A percentile compares a stretch with the other conserved stretches of the same genome.
These are phyloP conservation scores for Chalciporus pseudorubinellus DNA, from an alignment of 768 basidiomycete genomes.

Conservation along the genomic window DNA sequence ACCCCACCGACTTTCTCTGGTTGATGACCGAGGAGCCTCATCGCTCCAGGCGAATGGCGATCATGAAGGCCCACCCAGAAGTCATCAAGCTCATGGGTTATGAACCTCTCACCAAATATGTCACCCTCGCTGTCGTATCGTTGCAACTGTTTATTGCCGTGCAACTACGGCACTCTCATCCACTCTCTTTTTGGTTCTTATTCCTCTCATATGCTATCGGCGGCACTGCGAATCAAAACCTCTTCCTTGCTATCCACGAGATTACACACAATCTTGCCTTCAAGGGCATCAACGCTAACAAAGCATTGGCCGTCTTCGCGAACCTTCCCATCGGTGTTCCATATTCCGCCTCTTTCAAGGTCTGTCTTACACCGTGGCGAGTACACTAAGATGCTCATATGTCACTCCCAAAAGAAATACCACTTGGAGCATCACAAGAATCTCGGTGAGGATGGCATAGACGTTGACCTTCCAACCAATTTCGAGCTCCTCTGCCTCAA, in stretches of 20 bases:
- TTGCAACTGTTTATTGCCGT: constrained; percentile 70
- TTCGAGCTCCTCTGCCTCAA: constrained; percentile 84
- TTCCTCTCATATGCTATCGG: constrained; percentile 81
- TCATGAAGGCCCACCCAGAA: constrained; percentile 94
- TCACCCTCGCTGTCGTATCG: constrained; percentile 79
- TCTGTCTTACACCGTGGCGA: constrained; percentile 24
- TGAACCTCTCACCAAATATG: constrained; percentile 87
- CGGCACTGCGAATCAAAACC: constrained; percentile 95
- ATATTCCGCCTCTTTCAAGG: constrained; percentile 95
- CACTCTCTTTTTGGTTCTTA: constrained; percentile 71
- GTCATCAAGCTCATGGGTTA: constrained; percentile 97
- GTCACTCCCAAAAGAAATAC: constrained; percentile 54
- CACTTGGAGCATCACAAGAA: constrained; percentile 97
- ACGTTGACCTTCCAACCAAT: constrained; percentile 89
- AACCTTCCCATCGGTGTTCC: constrained; percentile 95
- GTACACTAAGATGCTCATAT: constrained; percentile 2
- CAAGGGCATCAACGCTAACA: constrained; percentile 76
- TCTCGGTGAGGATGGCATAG: constrained; percentile 92
- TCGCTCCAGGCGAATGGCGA: constrained; percentile 78
- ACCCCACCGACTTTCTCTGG: constrained; percentile 91
- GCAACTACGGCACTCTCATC: constrained; percentile 62
- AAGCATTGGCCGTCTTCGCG: constrained; percentile 83
- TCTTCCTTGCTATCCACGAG: constrained; percentile 97
- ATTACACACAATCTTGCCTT: constrained; percentile 98
- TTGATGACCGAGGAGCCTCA: constrained; percentile 98